Evolutionary conservation across 2,329 filamentous ascomycete genomes (phyloP).

Genomic region (Tothia fuscella): DNA sequence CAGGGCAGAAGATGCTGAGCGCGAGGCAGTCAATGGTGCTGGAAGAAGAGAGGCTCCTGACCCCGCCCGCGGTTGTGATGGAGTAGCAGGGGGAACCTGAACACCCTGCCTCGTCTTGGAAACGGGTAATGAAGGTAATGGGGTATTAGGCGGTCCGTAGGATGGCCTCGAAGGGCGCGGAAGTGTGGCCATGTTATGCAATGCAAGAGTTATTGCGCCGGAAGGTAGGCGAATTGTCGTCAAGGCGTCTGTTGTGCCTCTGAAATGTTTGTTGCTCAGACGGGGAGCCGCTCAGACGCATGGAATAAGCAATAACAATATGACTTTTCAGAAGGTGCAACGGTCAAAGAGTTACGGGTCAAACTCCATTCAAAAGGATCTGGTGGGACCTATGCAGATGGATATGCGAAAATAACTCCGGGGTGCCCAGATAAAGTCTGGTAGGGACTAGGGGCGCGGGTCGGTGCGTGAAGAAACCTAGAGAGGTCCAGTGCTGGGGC

Average conservation of each 20-base stretch:
- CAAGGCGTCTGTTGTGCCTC: conserved; percentile 4
- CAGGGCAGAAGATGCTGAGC: conserved; percentile 11
- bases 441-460: too few species aligned
- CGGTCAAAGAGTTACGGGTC: too few species aligned
- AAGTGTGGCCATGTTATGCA: conserved; percentile 42
- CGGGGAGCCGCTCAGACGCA: too few species aligned
- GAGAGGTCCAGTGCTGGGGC: too few species aligned
- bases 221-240: neutral
- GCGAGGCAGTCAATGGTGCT: conserved; percentile 14
- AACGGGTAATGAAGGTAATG: conserved; percentile 62
- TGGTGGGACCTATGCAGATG: too few species aligned
- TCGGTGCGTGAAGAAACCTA: too few species aligned
- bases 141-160: conserved; percentile 56
- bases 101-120: conserved; percentile 60
- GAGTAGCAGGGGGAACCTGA: conserved; percentile 19
- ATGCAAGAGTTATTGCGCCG: neutral
- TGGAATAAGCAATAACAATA: too few species aligned
- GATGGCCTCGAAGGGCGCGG: conserved; percentile 51
- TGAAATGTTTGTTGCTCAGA: neutral
- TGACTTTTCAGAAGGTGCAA: too few species aligned
- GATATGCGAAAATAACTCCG: too few species aligned
- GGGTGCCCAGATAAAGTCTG: too few species aligned
- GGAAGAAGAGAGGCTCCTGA: conserved; percentile 21
- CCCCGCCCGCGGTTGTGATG: conserved; percentile 12
- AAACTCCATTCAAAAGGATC: too few species aligned